A percentile compares a stretch with the other conserved stretches of the same genome.
These are phyloP conservation scores for Hirsutella thompsonii DNA, from an alignment of 2,329 filamentous ascomycete genomes.

Conservation along the genomic window DNA sequence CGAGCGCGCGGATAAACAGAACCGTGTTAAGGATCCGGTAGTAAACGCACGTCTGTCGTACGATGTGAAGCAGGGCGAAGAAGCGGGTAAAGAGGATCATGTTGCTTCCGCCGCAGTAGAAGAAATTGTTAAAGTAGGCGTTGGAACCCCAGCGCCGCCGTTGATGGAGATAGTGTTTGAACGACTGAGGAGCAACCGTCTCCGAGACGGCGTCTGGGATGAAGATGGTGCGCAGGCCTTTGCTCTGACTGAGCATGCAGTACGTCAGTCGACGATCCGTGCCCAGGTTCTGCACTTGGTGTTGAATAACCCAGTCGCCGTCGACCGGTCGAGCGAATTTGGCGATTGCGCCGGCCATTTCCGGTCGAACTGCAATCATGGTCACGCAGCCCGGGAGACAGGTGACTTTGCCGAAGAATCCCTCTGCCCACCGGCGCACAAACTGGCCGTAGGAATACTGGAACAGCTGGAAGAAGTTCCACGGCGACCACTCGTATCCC, in stretches of 20 bases:
- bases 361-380: neutral
- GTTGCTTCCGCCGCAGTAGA: neutral
- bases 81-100: neutral
- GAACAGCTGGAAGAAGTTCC: neutral
- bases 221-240: neutral
- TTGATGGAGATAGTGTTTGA: neutral
- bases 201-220: neutral
- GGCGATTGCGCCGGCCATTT: neutral
- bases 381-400: neutral
- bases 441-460: neutral
- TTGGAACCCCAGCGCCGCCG: slow-evolving; percentile 1
- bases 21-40: neutral
- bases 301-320: neutral
- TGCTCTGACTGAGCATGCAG: neutral
- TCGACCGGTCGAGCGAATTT: neutral
- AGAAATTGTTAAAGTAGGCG: slow-evolving; percentile 1
- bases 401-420: slow-evolving; percentile 1
- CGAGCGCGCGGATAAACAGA: neutral
- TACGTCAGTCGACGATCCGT: slow-evolving; percentile 1
- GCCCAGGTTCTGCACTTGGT: neutral
- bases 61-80: neutral
- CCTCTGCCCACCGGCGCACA: neutral
- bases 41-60: slow-evolving; percentile 1
- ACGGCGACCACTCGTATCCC: neutral
- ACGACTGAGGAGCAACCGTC: neutral